Evolutionary conservation across 306 rosid genomes (phyloP), one percentile per base, ranked within the genome.

Genomic region (Comarum palustre): DNA sequence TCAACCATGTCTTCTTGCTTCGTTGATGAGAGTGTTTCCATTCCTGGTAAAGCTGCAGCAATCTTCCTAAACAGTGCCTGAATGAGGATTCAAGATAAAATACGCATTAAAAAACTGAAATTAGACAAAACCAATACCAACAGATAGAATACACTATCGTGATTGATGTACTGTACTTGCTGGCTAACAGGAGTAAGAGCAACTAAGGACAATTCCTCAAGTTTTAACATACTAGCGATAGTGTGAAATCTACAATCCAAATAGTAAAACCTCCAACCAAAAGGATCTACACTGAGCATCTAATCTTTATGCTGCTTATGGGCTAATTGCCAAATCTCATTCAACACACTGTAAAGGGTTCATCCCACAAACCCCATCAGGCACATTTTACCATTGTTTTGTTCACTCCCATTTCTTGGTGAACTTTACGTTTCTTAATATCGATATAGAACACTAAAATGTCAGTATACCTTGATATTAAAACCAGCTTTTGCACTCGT

Each of bases 1-100:
- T 92, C 97, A 15, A 92, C 97, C 97, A 92, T 82, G 66, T 92
- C 97, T 81, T 89, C 96, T 84, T 92, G 96, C 82, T 92, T 92
- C 20, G 97, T 75, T 17, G 89, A 86, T 29, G 96, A 89, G 39
- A 92, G 82, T 43, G 97, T 87, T 84, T 92, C 97, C 97, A 92
- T 92, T 66, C 97, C 96, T 0, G 96, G 97, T 71, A 90, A 86
- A 14, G 96, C 96, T 46, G 94, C 93, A 25, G 94, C 97, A 80
- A 92, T 92, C 82, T 92, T 92, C 65, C 96, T 83, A 75, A 90
- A 90, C 47, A 90, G 93, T 11, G 96, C 93, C 96, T 90, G 41
- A 25, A 67, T 41, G 45, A 8, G 45, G 71, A 25, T 43, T 25
- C 24, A 43, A 13, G 71, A 66, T n/a, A n/a, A 66, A 15, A 25